Conservation (phyloP, 106 monocot genomes). For the Acorus calamus region DNA sequence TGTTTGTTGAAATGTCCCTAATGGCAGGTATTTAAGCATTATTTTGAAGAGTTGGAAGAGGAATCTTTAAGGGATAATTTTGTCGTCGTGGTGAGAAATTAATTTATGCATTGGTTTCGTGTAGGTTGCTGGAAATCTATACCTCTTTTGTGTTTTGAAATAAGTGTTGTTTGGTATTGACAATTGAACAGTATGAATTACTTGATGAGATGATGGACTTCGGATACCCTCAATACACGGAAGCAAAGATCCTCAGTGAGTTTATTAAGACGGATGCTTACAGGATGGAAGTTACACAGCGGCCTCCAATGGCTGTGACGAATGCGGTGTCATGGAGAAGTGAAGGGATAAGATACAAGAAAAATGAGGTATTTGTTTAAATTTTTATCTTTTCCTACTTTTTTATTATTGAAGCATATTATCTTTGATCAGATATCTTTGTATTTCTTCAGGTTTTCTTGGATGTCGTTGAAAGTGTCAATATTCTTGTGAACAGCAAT, state of each 20-base stretch:
- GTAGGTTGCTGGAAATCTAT: neutral
- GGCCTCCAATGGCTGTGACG: conserved; percentile 97
- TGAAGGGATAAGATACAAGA: conserved; percentile 92
- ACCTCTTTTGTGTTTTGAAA: neutral
- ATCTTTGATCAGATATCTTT: neutral
- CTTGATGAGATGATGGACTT: conserved; percentile 99
- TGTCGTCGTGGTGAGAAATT: conserved; percentile 77
- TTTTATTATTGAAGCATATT: neutral
- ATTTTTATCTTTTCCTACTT: neutral
- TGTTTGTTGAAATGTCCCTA: neutral
- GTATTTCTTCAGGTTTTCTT: conserved; percentile 65
- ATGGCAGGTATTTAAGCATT: conserved; percentile 88
- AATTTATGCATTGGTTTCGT: neutral
- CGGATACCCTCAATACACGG: conserved; percentile 92
- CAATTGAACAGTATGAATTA: conserved; percentile 61
- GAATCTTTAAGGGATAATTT: conserved; percentile 97
- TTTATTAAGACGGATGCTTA: conserved; percentile 98
- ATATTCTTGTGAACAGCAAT: conserved; percentile 98
- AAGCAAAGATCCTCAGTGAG: conserved; percentile 92
- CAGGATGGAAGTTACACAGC: conserved; percentile 88
- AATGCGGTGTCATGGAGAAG: conserved; percentile 98
- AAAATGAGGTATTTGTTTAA: conserved; percentile 83
- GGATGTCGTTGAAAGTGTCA: conserved; percentile 98
- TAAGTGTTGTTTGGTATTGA: neutral
- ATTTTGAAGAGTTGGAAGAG: conserved; percentile 94